Conservation (phyloP, 1,284 basidiomycete species). For the Xerocomus alliaceus region DNA sequence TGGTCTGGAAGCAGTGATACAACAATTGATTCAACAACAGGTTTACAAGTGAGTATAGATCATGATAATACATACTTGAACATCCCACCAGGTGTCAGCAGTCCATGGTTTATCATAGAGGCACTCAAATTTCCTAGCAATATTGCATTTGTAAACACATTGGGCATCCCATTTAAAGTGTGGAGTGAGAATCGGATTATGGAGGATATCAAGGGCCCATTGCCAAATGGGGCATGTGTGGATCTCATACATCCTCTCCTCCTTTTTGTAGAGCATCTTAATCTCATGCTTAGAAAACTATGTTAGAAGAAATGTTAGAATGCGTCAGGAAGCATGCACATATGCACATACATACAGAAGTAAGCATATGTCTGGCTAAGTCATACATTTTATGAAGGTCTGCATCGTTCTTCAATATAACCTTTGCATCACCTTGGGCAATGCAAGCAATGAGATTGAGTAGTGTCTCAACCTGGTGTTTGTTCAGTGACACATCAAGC, state of each 20-base stretch:
- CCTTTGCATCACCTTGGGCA: background rate
- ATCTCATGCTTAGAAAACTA: background rate
- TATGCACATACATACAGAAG: background rate
- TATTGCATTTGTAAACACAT: constrained; percentile 27
- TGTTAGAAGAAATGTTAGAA: too few species aligned
- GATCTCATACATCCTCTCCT: background rate
- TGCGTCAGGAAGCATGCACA: too few species aligned
- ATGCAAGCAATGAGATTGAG: constrained; percentile 4
- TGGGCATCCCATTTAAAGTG: constrained; percentile 24
- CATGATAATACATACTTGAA: constrained; percentile 33
- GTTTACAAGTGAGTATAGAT: background rate
- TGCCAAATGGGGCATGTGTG: constrained; percentile 28
- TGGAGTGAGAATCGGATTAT: constrained; percentile 25
- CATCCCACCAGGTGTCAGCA: constrained; percentile 35
- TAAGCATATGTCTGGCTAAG: background rate
- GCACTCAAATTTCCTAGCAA: constrained; percentile 23
- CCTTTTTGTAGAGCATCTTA: constrained; percentile 2
- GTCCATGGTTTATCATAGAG: constrained; percentile 43
- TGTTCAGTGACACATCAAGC: constrained; percentile 4
- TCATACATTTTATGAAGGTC: constrained; percentile 11
- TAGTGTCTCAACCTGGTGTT: constrained; percentile 4
- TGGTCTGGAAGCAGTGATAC: background rate
- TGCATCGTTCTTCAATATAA: constrained; percentile 4
- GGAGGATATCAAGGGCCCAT: constrained; percentile 33
- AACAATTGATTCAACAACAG: too few species aligned